Conservation (phyloP, 208 protist species). For the Wallacemonas sp. region DNA sequence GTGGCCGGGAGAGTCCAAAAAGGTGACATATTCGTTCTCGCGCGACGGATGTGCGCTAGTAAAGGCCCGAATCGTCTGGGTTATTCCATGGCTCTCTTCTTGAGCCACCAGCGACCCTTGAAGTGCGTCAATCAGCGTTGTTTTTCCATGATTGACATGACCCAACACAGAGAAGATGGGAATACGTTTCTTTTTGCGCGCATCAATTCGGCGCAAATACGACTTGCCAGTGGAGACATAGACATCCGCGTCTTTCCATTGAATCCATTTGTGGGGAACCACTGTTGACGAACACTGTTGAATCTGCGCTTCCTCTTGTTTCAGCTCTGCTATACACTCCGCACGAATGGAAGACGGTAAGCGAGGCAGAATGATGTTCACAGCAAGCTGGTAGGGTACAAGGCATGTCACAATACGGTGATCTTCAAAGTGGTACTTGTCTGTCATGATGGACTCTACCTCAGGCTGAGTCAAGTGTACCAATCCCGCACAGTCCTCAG, state of each 20-base stretch:
- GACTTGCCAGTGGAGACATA: slow-evolving; percentile 69
- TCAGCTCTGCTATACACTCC: slow-evolving; percentile 57
- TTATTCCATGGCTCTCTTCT: slow-evolving; percentile 75
- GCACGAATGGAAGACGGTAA: slow-evolving; percentile 49
- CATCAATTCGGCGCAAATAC: slow-evolving; percentile 53
- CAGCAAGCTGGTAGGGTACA: slow-evolving; percentile 84
- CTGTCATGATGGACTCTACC: slow-evolving; percentile 54
- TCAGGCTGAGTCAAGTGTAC: slow-evolving; percentile 50
- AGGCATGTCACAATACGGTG: slow-evolving; percentile 77
- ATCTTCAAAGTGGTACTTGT: slow-evolving; percentile 63
- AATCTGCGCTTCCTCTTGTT: slow-evolving; percentile 42
- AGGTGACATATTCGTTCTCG: slow-evolving; percentile 53
- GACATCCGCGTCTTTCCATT: slow-evolving; percentile 83
- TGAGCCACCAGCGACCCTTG: slow-evolving; percentile 43
- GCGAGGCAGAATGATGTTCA: slow-evolving; percentile 78
- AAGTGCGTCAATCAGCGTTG: slow-evolving; percentile 81
- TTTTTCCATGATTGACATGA: slow-evolving; percentile 90
- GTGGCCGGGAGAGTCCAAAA: slow-evolving; percentile 91
- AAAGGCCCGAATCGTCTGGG: slow-evolving; percentile 77
- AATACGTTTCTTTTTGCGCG: slow-evolving; percentile 36
- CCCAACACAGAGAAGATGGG: slow-evolving; percentile 83
- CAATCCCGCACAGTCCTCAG: slow-evolving; percentile 36
- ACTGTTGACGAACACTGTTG: background rate
- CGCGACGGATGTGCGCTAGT: slow-evolving; percentile 33
- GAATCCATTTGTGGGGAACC: slow-evolving; percentile 44